Base-by-base conservation (phyloP, 768 basidiomycete species). In the Amanita polypyramis region DNA sequence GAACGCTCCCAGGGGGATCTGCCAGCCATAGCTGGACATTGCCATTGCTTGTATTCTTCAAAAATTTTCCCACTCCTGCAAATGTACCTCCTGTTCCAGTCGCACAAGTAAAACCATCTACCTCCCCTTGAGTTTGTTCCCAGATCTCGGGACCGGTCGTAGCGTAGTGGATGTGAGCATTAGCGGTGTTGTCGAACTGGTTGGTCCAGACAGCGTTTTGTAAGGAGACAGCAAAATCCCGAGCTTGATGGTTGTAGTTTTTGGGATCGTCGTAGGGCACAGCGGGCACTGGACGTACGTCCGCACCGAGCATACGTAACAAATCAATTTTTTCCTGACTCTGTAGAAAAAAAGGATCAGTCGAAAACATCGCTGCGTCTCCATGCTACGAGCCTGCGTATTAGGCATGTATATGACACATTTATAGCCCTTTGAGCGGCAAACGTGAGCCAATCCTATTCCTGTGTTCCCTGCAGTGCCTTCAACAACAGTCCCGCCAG, bases 401-500 rank as follows among this genome's bases (percentile, higher is more conserved):
- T 96, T 73, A 25, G 95, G 95, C 95, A 99, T 98, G 76, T 89
- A 99, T 59, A 99, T 99, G 8, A 99, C 95, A 63, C 96, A 98
- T 62, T 83, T 88, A 73, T 99, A 98, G 2, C 96, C 94, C 56
- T 73, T 79, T 5, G 90, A 78, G 54, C 96, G 72, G 66, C 96
- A 97, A 46, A 98, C 94, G 59, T 94, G 92, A 5, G 91, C 93
- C 27, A 97, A 74, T 30, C 94, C 94, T 49, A 96, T 96, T 34
- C 94, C 95, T 6, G 95, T 99, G 70, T 99, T 99, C 12, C 95
- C 95, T 33, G 95, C 95, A 2, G 95, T 99, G 2, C 95, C 95
- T 64, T 99, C 95, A 4, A 99, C 92, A 49, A 99, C 82, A 2
- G 93, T 97, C 1, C 95, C 95, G n/a, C 94, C 95, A 1, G 90